phyloP scores from a whole-genome alignment of 495 filamentous ascomycete genomes.

The Lasiosphaeria ovina region DNA sequence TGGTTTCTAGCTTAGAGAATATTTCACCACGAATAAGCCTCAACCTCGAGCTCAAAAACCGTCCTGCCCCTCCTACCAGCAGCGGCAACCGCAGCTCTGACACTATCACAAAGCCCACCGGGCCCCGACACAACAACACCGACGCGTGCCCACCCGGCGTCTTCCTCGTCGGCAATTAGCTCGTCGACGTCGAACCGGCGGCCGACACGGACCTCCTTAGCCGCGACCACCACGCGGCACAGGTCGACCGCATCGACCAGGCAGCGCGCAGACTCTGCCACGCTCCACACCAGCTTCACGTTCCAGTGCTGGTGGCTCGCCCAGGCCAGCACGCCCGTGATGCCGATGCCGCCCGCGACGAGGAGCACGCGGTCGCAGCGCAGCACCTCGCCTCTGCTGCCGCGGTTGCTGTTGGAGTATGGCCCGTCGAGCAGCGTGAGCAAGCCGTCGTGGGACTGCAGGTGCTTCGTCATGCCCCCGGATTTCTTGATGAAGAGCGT shows the following conservation, averaged over 20 bases:
- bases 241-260: conserved; percentile 26
- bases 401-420: conserved; percentile 14
- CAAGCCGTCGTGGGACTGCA: conserved; percentile 18
- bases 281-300: conserved; percentile 38
- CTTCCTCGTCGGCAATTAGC: conserved; percentile 29
- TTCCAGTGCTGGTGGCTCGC: conserved; percentile 28
- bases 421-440: conserved; percentile 33
- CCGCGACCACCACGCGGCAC: conserved; percentile 13
- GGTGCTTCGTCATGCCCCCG: conserved; percentile 28
- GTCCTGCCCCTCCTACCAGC: conserved; percentile 1
- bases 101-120: conserved; percentile 20
- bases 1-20: too few species aligned
- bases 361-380: conserved; percentile 34
- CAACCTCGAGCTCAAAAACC: conserved; percentile 19
- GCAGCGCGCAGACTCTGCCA: conserved; percentile 17
- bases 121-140: conserved; percentile 44
- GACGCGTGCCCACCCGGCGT: conserved; percentile 26
- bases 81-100: conserved; percentile 14
- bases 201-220: conserved; percentile 26
- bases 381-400: conserved; percentile 3
- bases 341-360: conserved; percentile 45
- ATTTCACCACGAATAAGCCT: not conserved
- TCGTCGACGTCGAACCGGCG: conserved; percentile 6
- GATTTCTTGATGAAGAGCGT: conserved; percentile 23
- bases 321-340: conserved; percentile 36